Base-by-base conservation (phyloP, 805 yeast species). In the Alloascoidea hylecoeti region DNA sequence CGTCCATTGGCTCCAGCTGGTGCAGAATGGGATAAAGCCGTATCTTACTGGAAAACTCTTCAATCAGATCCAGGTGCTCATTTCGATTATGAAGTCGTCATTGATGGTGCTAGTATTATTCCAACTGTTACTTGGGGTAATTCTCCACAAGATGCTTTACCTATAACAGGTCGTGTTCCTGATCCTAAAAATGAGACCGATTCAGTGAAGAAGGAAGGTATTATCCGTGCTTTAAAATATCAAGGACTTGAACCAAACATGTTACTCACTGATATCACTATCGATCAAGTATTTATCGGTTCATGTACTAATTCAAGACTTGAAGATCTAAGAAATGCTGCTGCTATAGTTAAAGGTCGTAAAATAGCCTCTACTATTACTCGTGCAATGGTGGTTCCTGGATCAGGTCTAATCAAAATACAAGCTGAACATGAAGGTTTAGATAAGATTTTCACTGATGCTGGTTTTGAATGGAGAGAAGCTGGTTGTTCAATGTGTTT, bases 101-200 rank as follows among this genome's bases (percentile, higher is more conserved):
- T 92, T 56, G 66, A 78, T 46, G 95, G 94, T 38, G 61, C 68
- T 17, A 97, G 89, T 50, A 78, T 92, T 43, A 75, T 82, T 38
- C 98, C 98, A 48, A 92, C 98, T 16, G 85, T 92, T 44, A 92
- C 98, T 17, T 92, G 98, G 98, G 98, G 98, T 67, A 92, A 92
- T 49, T 89, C 97, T 51, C 98, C 98, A 19, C 97, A 92, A 64
- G 98, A 92, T 56, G 97, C 97, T 35, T 67, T 92, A 46, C 96
- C 98, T 43, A 88, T 92, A 51, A 79, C 94, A 13, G 95, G 83
- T 28, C 52, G 62, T 15, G 95, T 86, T 35, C 98, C 98, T 38
- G 94, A 92, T 56, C 98, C 98, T 44, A 56, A 75, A n/a, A 62
- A 62, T 39, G 60, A 50, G 17, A 70, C 73, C 17, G 57, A 66